Evolutionary conservation across 805 yeast species (phyloP), one percentile per base, ranked within the genome.

Genomic region (Saccharomycopsis oosterbeekiorum): DNA sequence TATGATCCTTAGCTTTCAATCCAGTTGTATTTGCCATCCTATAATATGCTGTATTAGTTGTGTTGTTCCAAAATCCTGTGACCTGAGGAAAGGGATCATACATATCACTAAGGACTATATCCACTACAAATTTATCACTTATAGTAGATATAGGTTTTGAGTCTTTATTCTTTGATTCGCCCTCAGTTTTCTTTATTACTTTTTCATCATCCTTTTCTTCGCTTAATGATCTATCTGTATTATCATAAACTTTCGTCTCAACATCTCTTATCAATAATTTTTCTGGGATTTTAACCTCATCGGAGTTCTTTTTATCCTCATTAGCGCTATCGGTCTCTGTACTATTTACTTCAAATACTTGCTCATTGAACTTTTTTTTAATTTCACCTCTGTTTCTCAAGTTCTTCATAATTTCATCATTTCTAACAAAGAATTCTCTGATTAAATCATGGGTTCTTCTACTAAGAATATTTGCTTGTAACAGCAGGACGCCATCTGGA

Each of bases 21-120:
- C 99, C 98, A 14, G 91, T 78, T 3, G 97, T 89, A 70, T 93
- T 93, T 56, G 90, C 88, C 88, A 93, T 87, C 98, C 97, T 93
- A 74, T 77, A 77, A 70, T 84, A 87, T 56, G 96, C 84, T 60
- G 80, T 81, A 84, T 85, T 86, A 85, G 89, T 83, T 78, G 87
- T 81, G 73, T 82, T 76, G 70, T 76, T 78, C 79, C 82, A 77
- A 70, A 74, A 82, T 5, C 83, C 83, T 26, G 75, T 68, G 37
- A 71, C 70, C 67, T 81, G 84, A 57, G 81, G 76, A 75, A 78
- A 74, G 57, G 84, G 86, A 70, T 78, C 93, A 78, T 86, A 87
- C 96, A 88, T 88, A 76, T 88, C 96, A 75, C 93, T 87, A 59
- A 88, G 68, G 57, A 88, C 82, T 24, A 86, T 74, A 74, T 88